A percentile compares a stretch with the other conserved stretches of the same genome.
These are phyloP conservation scores for Candida dubliniensis DNA, from an alignment of 1,139 yeast species.

Conservation along the genomic window DNA sequence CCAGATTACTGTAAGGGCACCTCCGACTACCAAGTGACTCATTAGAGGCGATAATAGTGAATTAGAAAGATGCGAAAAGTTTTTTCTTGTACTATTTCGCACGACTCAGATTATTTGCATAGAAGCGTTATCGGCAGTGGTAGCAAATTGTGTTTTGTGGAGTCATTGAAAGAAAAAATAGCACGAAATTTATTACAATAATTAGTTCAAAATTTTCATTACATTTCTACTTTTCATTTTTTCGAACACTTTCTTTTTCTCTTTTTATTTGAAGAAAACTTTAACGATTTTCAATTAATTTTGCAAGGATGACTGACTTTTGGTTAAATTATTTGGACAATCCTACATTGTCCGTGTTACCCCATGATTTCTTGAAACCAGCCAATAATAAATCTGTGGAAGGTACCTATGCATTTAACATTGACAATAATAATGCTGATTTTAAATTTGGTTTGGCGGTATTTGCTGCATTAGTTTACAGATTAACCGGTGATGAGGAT, in stretches of 20 bases:
- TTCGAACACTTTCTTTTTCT: neutral
- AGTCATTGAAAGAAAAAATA: no score
- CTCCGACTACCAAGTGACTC: neutral
- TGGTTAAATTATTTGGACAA: constrained; percentile 75
- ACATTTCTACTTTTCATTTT: neutral
- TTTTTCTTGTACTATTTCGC: neutral
- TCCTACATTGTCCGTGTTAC: constrained; percentile 83
- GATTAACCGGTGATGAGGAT: constrained; percentile 94
- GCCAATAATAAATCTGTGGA: constrained; percentile 68
- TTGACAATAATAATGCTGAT: constrained; percentile 16
- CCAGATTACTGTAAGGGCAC: no score
- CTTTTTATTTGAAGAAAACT: neutral
- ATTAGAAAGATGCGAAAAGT: neutral
- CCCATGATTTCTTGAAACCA: constrained; percentile 85
- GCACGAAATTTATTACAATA: no score
- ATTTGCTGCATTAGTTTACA: constrained; percentile 68
- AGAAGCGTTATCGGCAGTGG: neutral
- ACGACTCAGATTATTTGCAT: neutral
- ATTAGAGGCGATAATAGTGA: neutral
- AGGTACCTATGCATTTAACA: constrained; percentile 47
- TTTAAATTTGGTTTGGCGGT: constrained; percentile 65
- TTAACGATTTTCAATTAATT: neutral
- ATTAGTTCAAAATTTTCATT: no score
- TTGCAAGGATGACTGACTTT: constrained; percentile 29
- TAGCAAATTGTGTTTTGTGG: no score